These are phyloP conservation scores for Stephanodiscus triporus DNA, from an alignment of 108 stramenopile species.

Conservation along the genomic window DNA sequence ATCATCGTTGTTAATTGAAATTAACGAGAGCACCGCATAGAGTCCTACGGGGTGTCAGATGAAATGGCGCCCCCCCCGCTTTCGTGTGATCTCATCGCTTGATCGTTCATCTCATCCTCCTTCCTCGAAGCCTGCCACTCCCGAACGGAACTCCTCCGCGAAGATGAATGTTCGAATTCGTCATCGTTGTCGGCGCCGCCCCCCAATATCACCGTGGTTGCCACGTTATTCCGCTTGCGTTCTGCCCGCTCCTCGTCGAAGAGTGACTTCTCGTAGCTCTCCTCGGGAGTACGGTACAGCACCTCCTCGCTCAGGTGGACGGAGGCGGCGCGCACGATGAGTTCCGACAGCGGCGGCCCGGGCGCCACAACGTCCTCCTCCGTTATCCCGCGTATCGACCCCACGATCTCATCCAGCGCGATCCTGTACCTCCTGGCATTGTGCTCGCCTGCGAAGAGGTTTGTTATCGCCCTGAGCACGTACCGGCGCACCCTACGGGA, in stretches of 20 bases:
- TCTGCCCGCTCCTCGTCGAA: slow-evolving; percentile 45
- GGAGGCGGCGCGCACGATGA: slow-evolving; percentile 74
- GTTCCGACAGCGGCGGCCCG: slow-evolving; percentile 74
- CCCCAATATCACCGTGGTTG: slow-evolving; percentile 5
- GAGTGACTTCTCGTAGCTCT: slow-evolving; percentile 70
- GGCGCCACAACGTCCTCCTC: slow-evolving; percentile 16
- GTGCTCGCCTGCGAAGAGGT: slow-evolving; percentile 83
- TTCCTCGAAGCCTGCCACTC: slow-evolving; percentile 46
- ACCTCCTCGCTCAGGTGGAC: slow-evolving; percentile 73
- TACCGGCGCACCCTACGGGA: slow-evolving; percentile 73
- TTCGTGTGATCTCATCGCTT: background rate
- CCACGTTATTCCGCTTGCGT: background rate
- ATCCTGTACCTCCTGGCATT: slow-evolving; percentile 85
- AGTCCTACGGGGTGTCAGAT: too few species aligned
- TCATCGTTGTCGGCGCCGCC: background rate
- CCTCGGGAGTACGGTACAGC: slow-evolving; percentile 71
- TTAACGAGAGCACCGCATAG: too few species aligned
- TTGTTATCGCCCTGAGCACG: slow-evolving; percentile 73
- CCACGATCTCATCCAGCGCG: slow-evolving; percentile 78
- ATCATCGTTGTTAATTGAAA: too few species aligned
- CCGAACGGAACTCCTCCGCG: slow-evolving; percentile 16
- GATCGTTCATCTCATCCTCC: slow-evolving; percentile 32
- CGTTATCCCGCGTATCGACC: slow-evolving; percentile 60
- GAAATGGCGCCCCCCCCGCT: too few species aligned
- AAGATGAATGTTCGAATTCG: too few species aligned